These are phyloP conservation scores for Sclerotinia glacialis DNA, from an alignment of 2,329 filamentous ascomycete genomes.

Conservation along the genomic window DNA sequence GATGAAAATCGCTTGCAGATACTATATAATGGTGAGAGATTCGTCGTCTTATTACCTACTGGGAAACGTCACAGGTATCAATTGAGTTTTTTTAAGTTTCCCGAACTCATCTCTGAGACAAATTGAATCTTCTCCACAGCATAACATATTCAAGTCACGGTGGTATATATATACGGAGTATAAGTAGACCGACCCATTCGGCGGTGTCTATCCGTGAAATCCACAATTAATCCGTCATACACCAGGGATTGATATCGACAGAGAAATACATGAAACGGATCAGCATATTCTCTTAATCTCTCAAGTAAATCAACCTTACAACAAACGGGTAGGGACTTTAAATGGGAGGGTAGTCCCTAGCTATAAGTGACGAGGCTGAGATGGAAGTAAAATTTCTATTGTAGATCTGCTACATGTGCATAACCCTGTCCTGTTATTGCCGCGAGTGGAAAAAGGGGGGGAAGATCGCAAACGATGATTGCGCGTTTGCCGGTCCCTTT, in stretches of 20 bases:
- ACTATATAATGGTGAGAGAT: not conserved
- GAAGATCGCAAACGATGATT: constrained; percentile 6
- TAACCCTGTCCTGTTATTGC: not conserved
- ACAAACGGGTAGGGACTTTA: not conserved
- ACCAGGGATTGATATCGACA: constrained; percentile 7
- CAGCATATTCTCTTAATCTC: constrained; percentile 13
- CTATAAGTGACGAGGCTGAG: constrained; percentile 14
- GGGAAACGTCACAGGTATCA: not conserved
- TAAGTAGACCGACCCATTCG: constrained; percentile 11
- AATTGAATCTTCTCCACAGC: not conserved
- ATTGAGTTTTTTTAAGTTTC: not conserved
- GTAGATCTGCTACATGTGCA: not conserved
- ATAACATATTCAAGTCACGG: not conserved
- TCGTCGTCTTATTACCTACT: too few species aligned
- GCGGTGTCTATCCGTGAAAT: constrained; percentile 8
- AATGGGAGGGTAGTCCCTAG: not conserved
- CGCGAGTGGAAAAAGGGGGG: not conserved
- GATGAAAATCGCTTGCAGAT: constrained; percentile 4
- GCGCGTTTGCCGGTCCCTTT: constrained; percentile 16
- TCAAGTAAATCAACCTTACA: not conserved
- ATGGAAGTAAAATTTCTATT: not conserved
- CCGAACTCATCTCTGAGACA: constrained; percentile 16
- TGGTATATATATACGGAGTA: too few species aligned
- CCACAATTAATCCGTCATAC: constrained; percentile 13
- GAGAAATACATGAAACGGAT: constrained; percentile 20